Base-by-base conservation (phyloP, 306 rosid genomes). In the Prunus davidiana region DNA sequence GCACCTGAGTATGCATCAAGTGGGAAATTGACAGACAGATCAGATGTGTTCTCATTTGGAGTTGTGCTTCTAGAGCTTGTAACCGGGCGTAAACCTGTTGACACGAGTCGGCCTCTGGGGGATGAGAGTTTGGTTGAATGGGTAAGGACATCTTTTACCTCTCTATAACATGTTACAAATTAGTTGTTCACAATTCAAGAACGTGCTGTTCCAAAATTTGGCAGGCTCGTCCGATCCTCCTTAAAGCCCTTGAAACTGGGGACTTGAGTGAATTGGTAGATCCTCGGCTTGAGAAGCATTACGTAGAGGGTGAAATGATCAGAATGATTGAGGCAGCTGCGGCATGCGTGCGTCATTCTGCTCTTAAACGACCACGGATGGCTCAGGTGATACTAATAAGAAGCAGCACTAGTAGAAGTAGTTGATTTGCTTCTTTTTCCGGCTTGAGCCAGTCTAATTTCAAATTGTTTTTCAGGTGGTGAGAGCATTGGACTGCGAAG, bases 91-190 rank as follows among this genome's bases (percentile, higher is more conserved):
- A 92, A 92, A 74, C 93, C 99, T 12, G 97, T 95, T 58, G 99
- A 95, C 61, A 69, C 91, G 54, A 76, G 71, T 47, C 99, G 74
- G 80, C 98, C 98, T 64, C 24, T 95, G 14, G 99, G 99, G 60
- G 96, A 95, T 30, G 99, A 95, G 89, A 95, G 99, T 83, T 86
- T 95, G 85, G 99, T 95, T 69, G 98, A 95, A 82, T 95, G 99
- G 97, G 99, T 95, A 83, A 2, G 92, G n/a, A 73, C 68, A 71
- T 38, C 60, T 27, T 61, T 32, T 12, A 24, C n/a, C 61, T 43
- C 61, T 46, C 77, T 18, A 38, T 38, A 77, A 19, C 57, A 54
- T 64, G 69, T 43, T 38, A 58, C 61, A 69, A 34, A 79, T 57
- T 63, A 20, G 3, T 13, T 63, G 62, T 80, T 24, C 49, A 73